A percentile compares a stretch with the other conserved stretches of the same genome.
Conservation (phyloP, 2,329 filamentous ascomycete species). For the Pseudogymnoascus sp. region DNA sequence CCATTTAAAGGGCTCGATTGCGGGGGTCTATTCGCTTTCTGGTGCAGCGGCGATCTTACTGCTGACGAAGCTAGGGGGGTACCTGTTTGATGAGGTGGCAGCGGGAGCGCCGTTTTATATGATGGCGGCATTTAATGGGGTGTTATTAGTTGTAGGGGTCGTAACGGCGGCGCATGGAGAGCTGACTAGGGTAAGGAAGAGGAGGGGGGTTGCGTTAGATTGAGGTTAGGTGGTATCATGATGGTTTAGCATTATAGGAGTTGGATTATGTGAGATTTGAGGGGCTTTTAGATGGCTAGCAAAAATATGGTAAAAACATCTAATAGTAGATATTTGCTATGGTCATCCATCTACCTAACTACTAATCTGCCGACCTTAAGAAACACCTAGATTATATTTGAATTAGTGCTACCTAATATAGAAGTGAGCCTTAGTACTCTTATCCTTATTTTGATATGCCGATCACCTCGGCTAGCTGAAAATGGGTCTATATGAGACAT, state of each 20-base stretch:
- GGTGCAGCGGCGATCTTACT: slow-evolving; percentile 85
- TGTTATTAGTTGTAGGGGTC: slow-evolving; percentile 49
- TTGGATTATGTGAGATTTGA: too few relatives aligned
- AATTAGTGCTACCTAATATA: too few relatives aligned
- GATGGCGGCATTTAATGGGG: slow-evolving; percentile 80
- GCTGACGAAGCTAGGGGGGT: slow-evolving; percentile 83
- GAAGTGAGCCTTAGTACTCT: too few relatives aligned
- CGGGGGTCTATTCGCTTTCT: slow-evolving; percentile 85
- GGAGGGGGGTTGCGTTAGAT: neutral
- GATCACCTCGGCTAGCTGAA: too few relatives aligned
- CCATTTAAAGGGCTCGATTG: slow-evolving; percentile 80
- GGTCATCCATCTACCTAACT: too few relatives aligned
- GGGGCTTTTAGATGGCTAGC: too few relatives aligned
- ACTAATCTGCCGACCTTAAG: too few relatives aligned
- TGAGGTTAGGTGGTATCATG: neutral
- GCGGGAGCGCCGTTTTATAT: slow-evolving; percentile 83
- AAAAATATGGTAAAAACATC: too few relatives aligned
- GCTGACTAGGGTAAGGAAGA: slow-evolving; percentile 12
- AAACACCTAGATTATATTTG: too few relatives aligned
- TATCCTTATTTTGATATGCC: too few relatives aligned
- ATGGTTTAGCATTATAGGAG: neutral
- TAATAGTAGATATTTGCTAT: too few relatives aligned
- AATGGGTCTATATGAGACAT: too few relatives aligned
- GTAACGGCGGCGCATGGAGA: slow-evolving; percentile 25
- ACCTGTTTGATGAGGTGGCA: slow-evolving; percentile 69